Evolutionary conservation across 2,329 filamentous ascomycete genomes (phyloP), one percentile per base, ranked within the genome.

Genomic region (Didymella pomorum): DNA sequence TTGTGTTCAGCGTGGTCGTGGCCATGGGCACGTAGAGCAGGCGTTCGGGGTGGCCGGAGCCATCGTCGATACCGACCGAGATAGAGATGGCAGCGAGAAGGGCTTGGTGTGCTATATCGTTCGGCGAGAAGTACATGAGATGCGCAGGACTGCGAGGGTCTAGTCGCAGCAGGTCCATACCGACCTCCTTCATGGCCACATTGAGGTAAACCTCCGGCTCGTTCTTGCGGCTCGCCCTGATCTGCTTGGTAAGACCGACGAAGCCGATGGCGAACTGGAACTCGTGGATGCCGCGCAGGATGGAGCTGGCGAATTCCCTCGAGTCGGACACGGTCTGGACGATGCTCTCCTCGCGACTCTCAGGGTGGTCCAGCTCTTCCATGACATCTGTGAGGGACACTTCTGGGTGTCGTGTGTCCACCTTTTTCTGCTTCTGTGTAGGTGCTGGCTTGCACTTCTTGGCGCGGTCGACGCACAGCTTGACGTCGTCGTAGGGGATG

Each of bases 1-100:
- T 99, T 0, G 95, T 98, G 75, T 94, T 92, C 59, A 98, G 87
- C 0, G 89, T 99, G 2, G 93, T 97, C 1, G 95, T 99, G 20
- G 94, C 91, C 95, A 99, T 98, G 0, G 95, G 95, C 42, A 99
- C 86, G 74, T 99, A 99, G 21, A 97, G 79, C 57, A 99, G 84
- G 52, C 94, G 88, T 73, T 97, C 92, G 0, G 92, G 89, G 68
- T 91, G 90, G 9, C 90, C 91, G 26, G 89, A 87, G n/a, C 92
- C 92, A 73, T 97, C 93, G 70, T 97, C 93, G 33, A 99, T 83
- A 37, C 93, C 95, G 56, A 98, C 84, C 0, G 94, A 94, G 55
- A 99, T 91, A 0, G 95, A 97, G 39, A 99, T 87, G 3, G 93
- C 95, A 18, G 94, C 95, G 21, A 95, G 85, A 33, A 99, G 83